Conservation (phyloP, 169 alveolate species). For the Theileria annulata region DNA sequence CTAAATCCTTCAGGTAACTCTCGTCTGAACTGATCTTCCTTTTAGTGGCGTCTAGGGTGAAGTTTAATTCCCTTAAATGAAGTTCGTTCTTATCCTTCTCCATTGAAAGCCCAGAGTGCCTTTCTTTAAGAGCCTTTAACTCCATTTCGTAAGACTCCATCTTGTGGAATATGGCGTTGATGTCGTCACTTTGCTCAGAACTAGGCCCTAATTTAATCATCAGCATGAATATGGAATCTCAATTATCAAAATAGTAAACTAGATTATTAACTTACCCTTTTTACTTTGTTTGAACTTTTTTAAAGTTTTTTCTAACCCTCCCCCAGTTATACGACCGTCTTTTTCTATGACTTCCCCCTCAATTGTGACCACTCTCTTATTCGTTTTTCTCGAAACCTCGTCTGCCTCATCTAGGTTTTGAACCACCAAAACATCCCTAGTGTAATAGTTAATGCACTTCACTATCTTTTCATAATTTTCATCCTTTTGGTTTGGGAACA, state of each 20-base stretch:
- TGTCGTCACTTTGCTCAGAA: constrained; percentile 30
- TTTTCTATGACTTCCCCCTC: constrained; percentile 92
- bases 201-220: constrained; percentile 11
- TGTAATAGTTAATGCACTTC: constrained; percentile 85
- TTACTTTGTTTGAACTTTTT: constrained; percentile 38
- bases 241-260: not conserved
- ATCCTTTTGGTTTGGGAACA: constrained; percentile 76
- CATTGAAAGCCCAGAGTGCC: constrained; percentile 35
- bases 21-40: constrained; percentile 39
- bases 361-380: constrained; percentile 89
- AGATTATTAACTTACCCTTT: not conserved
- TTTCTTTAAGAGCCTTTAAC: constrained; percentile 37
- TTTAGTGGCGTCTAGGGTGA: constrained; percentile 50
- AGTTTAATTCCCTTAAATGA: constrained; percentile 45
- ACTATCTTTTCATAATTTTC: constrained; percentile 49
- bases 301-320: constrained; percentile 63
- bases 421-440: constrained; percentile 89
- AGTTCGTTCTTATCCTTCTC: constrained; percentile 54
- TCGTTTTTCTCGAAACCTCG: constrained; percentile 80
- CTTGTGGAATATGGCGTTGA: constrained; percentile 19
- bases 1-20: constrained; percentile 51
- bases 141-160: constrained; percentile 53
- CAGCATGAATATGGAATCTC: not conserved
- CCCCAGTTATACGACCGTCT: constrained; percentile 93
- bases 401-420: constrained; percentile 86